Conservation (phyloP, 2,329 filamentous ascomycete genomes). For the Colletotrichum gigasporum region DNA sequence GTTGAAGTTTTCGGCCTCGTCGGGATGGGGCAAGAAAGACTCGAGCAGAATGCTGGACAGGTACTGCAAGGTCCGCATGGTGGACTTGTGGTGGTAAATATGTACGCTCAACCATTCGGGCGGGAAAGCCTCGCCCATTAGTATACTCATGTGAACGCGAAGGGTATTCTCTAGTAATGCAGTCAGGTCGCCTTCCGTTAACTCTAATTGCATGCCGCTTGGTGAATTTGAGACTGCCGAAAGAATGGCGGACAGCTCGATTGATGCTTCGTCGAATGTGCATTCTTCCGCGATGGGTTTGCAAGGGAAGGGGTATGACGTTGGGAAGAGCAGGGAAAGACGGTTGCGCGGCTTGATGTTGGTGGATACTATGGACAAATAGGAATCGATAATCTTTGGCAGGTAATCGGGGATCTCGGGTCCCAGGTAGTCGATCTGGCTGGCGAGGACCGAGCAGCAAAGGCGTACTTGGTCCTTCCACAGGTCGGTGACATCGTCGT, state of each 20-base stretch:
- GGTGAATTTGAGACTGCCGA: constrained; percentile 82
- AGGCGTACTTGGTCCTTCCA: constrained; percentile 94
- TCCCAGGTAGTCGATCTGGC: constrained; percentile 81
- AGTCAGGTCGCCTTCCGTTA: constrained; percentile 78
- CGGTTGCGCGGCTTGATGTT: constrained; percentile 66
- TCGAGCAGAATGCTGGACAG: constrained; percentile 83
- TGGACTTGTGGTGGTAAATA: constrained; percentile 91
- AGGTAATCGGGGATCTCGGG: constrained; percentile 89
- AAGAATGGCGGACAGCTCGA: constrained; percentile 89
- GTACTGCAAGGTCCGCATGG: constrained; percentile 86
- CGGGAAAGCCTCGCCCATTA: constrained; percentile 91
- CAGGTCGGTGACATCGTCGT: constrained; percentile 77
- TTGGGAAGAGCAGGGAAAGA: constrained; percentile 90
- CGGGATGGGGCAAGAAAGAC: constrained; percentile 85
- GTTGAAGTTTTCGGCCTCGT: constrained; percentile 91
- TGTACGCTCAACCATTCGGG: constrained; percentile 90
- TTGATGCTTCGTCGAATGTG: constrained; percentile 83
- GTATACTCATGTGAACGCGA: constrained; percentile 86
- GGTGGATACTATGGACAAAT: constrained; percentile 75
- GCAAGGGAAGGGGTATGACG: constrained; percentile 86
- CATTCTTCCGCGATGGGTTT: constrained; percentile 70
- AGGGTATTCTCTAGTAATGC: constrained; percentile 81
- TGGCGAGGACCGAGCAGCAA: constrained; percentile 91
- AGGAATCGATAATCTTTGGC: constrained; percentile 90
- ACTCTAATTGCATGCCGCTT: constrained; percentile 78